Evolutionary conservation across 768 basidiomycete species (phyloP).

Genomic region (Grammothele lineata): DNA sequence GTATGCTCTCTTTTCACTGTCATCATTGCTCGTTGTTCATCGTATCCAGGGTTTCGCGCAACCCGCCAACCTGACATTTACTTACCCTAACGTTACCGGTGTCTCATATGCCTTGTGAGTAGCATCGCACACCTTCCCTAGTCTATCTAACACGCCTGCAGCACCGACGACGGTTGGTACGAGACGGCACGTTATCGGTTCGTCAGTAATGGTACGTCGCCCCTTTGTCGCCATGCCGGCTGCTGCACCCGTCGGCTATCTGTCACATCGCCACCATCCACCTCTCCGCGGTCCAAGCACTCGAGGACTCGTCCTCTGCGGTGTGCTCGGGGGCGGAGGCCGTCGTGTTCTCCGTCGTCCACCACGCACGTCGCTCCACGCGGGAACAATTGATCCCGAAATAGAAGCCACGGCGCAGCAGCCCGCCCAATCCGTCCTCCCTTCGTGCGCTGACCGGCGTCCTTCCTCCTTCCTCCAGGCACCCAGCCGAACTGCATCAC

Average conservation of each 20-base stretch:
- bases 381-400: too few relatives aligned
- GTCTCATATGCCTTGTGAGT: slow-evolving; percentile 88
- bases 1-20: slow-evolving; percentile 45
- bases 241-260: too few relatives aligned
- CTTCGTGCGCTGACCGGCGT: too few relatives aligned
- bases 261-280: not conserved
- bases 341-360: too few relatives aligned
- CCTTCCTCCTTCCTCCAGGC: slow-evolving; percentile 40
- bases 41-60: slow-evolving; percentile 70
- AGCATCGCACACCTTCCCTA: not conserved
- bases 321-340: too few relatives aligned
- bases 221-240: too few relatives aligned
- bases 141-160: slow-evolving; percentile 24
- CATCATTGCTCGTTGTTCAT: not conserved
- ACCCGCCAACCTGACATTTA: slow-evolving; percentile 79
- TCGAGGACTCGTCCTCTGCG: too few relatives aligned
- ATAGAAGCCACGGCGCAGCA: too few relatives aligned
- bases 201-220: slow-evolving; percentile 68
- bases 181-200: slow-evolving; percentile 93
- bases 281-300: too few relatives aligned
- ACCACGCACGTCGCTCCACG: too few relatives aligned
- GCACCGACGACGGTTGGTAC: slow-evolving; percentile 71
- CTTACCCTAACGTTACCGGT: slow-evolving; percentile 81
- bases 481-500: slow-evolving; percentile 85
- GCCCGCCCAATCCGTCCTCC: too few relatives aligned